phyloP scores from a whole-genome alignment of 1,284 basidiomycete genomes.

The Ganoderma lucidum region DNA sequence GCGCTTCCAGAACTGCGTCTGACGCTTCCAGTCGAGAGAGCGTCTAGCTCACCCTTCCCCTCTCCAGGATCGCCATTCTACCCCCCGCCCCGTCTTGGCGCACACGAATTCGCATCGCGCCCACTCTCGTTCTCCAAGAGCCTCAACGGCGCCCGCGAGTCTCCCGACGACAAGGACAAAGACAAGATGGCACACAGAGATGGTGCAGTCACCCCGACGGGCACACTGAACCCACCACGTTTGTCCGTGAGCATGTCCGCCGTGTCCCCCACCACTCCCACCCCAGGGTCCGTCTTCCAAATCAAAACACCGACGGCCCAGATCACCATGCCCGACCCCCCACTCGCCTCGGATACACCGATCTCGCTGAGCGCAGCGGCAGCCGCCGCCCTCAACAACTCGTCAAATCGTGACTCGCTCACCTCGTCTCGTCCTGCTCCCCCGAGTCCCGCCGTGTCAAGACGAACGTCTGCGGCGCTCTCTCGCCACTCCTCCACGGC shows the following conservation, averaged over 20 bases:
- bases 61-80: constrained; percentile 73
- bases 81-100: constrained; percentile 66
- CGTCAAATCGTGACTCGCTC: constrained; percentile 45
- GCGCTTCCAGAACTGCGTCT: constrained; percentile 45
- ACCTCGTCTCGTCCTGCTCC: constrained; percentile 70
- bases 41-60: constrained; percentile 67
- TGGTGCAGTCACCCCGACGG: constrained; percentile 37
- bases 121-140: constrained; percentile 43
- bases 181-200: constrained; percentile 28
- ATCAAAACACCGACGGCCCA: constrained; percentile 34
- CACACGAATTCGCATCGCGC: constrained; percentile 71
- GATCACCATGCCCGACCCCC: constrained; percentile 32
- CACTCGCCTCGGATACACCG: constrained; percentile 28
- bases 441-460: constrained; percentile 66
- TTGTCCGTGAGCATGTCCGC: constrained; percentile 25
- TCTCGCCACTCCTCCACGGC: constrained; percentile 44
- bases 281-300: constrained; percentile 31
- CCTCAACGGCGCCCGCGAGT: constrained; percentile 33
- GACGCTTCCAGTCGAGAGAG: constrained; percentile 53
- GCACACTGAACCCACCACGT: constrained; percentile 17
- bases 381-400: constrained; percentile 24
- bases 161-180: constrained; percentile 28
- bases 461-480: constrained; percentile 57
- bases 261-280: constrained; percentile 38
- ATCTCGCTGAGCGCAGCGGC: constrained; percentile 29